These are phyloP conservation scores for Clitocybe nebularis DNA, from an alignment of 1,284 basidiomycete species.

Conservation along the genomic window DNA sequence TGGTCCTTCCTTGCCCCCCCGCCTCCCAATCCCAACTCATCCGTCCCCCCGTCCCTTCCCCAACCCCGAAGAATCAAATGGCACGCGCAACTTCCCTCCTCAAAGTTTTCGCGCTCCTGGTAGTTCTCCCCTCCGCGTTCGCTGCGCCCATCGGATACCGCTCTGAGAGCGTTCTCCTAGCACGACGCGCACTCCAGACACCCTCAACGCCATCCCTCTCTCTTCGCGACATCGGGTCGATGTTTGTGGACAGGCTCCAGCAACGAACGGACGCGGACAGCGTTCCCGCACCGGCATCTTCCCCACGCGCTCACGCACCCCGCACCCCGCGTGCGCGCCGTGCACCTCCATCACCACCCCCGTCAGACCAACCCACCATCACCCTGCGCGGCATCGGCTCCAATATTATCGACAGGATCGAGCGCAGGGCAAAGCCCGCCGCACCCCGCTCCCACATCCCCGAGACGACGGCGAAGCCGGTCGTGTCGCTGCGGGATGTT, in stretches of 20 bases:
- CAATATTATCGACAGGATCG: neutral
- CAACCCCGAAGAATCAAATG: neutral
- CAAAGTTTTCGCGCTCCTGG: neutral
- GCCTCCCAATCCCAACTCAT: neutral
- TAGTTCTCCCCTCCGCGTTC: neutral
- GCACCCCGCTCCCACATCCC: neutral
- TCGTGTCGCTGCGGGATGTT: neutral
- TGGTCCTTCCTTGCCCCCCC: neutral
- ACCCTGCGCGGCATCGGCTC: neutral
- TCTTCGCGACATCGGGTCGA: neutral
- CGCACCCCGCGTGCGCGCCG: too few relatives aligned
- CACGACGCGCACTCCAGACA: neutral
- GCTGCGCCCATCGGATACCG: neutral
- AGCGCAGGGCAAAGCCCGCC: neutral
- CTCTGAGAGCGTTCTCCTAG: neutral
- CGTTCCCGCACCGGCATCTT: too few relatives aligned
- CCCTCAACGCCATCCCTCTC: neutral
- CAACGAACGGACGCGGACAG: neutral
- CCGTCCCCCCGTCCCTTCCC: neutral
- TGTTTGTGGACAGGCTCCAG: neutral
- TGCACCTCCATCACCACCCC: neutral
- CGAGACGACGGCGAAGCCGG: neutral
- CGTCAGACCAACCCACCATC: neutral
- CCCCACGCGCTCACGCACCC: too few relatives aligned
- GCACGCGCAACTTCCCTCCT: neutral